Evolutionary conservation across 495 filamentous ascomycete species (phyloP), one percentile per base, ranked within the genome.

Genomic region (Neurospora sp.): DNA sequence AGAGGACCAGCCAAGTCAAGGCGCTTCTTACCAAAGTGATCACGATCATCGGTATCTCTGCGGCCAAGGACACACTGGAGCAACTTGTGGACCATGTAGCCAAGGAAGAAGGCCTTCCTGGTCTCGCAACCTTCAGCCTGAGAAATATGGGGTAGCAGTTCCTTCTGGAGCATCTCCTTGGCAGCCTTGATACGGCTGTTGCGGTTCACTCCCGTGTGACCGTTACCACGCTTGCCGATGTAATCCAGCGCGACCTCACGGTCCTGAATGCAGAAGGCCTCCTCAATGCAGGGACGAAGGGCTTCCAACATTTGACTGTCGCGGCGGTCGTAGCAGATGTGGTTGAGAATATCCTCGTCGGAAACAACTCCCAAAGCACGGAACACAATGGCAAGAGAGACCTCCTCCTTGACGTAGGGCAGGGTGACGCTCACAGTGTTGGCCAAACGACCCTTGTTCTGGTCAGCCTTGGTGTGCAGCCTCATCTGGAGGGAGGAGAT

Each of bases 21-120:
- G 73, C 96, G 90, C 86, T 99, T 99, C 87, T 98, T 98, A 77
- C 96, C 96, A 75, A 99, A 98, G 80, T 99, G 96, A 84, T 99
- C 96, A 83, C 96, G 92, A 78, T 99, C 96, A 76, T 99, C 96
- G 20, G 92, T 91, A 77, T 98, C 96, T 61, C 92, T 89, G 71
- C 96, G 91, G 59, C 96, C 96, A 22, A 98, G 85, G 53, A 92
- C 92, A 80, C 93, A 97, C 78, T 97, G 94, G 3, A 99, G 86
- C 74, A 99, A 88, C 78, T 93, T 89, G 81, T 98, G 94, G 59
- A 97, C 92, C 96, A 99, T 98, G 82, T 98, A 99, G 39, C 96
- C 96, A 42, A 99, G 84, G 88, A 98, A 99, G 85, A 97, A 98
- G 6, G 96, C 96, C 81, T 99, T 99, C 38, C 93, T 85, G 1